Conservation (phyloP, 1,139 yeast genomes). For the Yamadazyma trypodendri region DNA sequence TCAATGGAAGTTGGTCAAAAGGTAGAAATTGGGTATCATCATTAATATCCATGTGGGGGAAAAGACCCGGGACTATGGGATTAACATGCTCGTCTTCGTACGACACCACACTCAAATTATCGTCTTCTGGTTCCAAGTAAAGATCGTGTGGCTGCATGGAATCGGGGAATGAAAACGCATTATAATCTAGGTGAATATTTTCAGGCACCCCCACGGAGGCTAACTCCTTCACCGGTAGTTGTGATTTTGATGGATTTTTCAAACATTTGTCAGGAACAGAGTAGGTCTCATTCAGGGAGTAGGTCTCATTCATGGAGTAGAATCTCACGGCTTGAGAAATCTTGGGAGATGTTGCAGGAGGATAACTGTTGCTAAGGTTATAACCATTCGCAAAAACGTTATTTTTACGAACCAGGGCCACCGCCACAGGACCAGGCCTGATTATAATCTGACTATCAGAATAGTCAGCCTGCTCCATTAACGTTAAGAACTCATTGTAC, state of each 20-base stretch:
- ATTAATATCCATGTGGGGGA: slow-evolving; percentile 34
- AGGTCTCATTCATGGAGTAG: slow-evolving; percentile 1
- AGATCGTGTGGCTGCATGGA: background rate
- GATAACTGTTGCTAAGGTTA: slow-evolving; percentile 8
- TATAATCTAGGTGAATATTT: too few species aligned
- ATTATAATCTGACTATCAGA: slow-evolving; percentile 18
- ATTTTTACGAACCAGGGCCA: background rate
- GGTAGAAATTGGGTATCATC: slow-evolving; percentile 17
- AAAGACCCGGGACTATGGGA: slow-evolving; percentile 35
- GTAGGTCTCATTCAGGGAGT: too few species aligned
- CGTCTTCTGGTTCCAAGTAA: slow-evolving; percentile 3
- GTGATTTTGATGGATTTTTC: too few species aligned
- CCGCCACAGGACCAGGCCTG: too few species aligned
- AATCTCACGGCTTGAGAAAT: slow-evolving; percentile 4
- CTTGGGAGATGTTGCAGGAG: slow-evolving; percentile 6
- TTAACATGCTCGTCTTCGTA: slow-evolving; percentile 9
- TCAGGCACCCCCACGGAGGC: too few species aligned
- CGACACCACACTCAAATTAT: slow-evolving; percentile 5
- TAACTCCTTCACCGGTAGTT: too few species aligned
- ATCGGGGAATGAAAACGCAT: too few species aligned
- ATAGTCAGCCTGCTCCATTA: slow-evolving; percentile 26
- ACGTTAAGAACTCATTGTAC: slow-evolving; percentile 32
- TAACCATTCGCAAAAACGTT: background rate
- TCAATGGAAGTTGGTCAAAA: slow-evolving; percentile 30
- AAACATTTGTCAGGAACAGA: too few species aligned